A percentile compares a stretch with the other conserved stretches of the same genome.
Evolutionary conservation across 139 green algal genomes (phyloP).

Genomic region (Chlamydomonas urium): DNA sequence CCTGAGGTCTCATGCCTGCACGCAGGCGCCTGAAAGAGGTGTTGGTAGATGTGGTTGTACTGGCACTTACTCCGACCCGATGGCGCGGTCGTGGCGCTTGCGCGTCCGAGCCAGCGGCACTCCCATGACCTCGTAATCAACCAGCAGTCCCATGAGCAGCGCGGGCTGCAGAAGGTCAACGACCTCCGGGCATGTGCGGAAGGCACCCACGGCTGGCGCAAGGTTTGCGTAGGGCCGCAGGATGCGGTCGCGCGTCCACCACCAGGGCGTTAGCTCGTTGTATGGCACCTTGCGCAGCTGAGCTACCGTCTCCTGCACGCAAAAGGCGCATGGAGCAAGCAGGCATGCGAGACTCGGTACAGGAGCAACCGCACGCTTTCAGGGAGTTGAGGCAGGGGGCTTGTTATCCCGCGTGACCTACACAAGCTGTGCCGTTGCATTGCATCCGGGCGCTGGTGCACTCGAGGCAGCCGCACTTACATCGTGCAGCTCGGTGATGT

Average conservation of each 20-base stretch:
- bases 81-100: slow-evolving; percentile 11
- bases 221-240: slow-evolving; percentile 8
- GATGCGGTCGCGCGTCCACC: slow-evolving; percentile 25
- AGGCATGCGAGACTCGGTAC: too few relatives aligned
- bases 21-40: neutral
- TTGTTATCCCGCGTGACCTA: too few relatives aligned
- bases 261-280: slow-evolving; percentile 36
- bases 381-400: too few relatives aligned
- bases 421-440: too few relatives aligned
- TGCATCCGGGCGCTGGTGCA: too few relatives aligned
- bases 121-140: slow-evolving; percentile 41
- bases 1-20: neutral
- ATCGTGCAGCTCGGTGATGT: slow-evolving; percentile 29
- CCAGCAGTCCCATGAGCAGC: slow-evolving; percentile 31
- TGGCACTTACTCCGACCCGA: slow-evolving; percentile 9
- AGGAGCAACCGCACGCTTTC: too few relatives aligned
- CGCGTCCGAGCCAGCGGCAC: slow-evolving; percentile 23
- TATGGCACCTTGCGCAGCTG: slow-evolving; percentile 29
- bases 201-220: neutral
- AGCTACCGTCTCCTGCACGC: too few relatives aligned
- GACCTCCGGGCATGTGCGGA: slow-evolving; percentile 8
- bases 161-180: slow-evolving; percentile 8
- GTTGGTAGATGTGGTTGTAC: too few relatives aligned
- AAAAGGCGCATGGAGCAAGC: too few relatives aligned
- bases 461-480: slow-evolving; percentile 18